These are phyloP conservation scores for Cytospora piceicola DNA, from an alignment of 2,329 filamentous ascomycete species.

Conservation along the genomic window DNA sequence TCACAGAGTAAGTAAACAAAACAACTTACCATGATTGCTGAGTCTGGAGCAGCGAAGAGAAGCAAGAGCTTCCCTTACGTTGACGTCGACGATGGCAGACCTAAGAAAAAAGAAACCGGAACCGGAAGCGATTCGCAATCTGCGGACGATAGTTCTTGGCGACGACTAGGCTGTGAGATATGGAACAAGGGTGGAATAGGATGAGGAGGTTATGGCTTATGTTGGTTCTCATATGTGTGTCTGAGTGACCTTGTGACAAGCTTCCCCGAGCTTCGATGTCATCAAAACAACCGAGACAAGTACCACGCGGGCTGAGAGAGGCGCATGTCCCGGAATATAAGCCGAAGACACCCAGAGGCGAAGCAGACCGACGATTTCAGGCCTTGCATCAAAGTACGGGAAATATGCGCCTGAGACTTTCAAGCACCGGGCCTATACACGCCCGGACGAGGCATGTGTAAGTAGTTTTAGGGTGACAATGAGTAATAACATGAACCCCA, in stretches of 20 bases:
- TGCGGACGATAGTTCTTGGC: slow-evolving; percentile 10
- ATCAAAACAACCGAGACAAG: slow-evolving; percentile 24
- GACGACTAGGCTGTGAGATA: slow-evolving; percentile 2
- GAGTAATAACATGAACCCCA: not conserved
- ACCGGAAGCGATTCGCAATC: not conserved
- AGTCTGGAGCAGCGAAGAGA: slow-evolving; percentile 25
- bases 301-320: slow-evolving; percentile 24
- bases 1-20: not conserved
- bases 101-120: not conserved
- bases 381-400: not conserved
- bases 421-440: not conserved
- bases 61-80: slow-evolving; percentile 26
- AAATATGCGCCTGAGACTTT: slow-evolving; percentile 13
- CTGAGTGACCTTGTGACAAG: slow-evolving; percentile 23
- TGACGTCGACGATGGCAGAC: slow-evolving; percentile 15
- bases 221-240: slow-evolving; percentile 8
- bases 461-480: not conserved
- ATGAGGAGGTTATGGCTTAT: slow-evolving; percentile 22
- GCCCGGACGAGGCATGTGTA: not conserved
- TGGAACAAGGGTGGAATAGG: not conserved
- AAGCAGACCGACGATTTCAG: slow-evolving; percentile 1
- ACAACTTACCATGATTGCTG: slow-evolving; percentile 33
- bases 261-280: slow-evolving; percentile 19
- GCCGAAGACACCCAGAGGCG: slow-evolving; percentile 18
- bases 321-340: slow-evolving; percentile 19